These are phyloP conservation scores for Clathrospora elynae DNA, from an alignment of 2,329 filamentous ascomycete species.

Conservation along the genomic window DNA sequence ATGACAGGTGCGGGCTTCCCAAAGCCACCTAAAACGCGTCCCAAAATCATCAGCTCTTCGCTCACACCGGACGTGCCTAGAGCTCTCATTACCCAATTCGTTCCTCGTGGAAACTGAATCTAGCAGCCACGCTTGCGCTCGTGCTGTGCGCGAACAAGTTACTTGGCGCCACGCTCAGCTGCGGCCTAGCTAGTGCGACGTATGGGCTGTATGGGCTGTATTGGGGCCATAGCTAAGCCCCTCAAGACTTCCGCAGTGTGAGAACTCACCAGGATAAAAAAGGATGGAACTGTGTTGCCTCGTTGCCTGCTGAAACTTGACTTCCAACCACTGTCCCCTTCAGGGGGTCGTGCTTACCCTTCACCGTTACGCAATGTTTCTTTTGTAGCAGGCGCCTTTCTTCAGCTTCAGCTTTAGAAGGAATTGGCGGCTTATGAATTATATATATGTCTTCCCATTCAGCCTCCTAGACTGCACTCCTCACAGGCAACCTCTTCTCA, in stretches of 20 bases:
- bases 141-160: too few species aligned
- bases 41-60: too few species aligned
- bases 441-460: not conserved
- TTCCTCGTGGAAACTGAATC: too few species aligned
- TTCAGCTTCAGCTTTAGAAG: not conserved
- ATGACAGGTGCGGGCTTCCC: too few species aligned
- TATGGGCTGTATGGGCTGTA: not conserved
- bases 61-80: too few species aligned
- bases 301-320: not conserved
- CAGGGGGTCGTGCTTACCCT: not conserved
- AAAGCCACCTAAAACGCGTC: too few species aligned
- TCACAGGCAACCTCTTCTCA: constrained; percentile 1
- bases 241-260: not conserved
- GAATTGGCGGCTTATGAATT: not conserved
- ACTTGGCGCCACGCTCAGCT: too few species aligned
- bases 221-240: not conserved
- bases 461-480: not conserved
- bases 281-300: not conserved
- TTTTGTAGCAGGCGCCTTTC: not conserved
- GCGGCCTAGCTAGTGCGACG: too few species aligned
- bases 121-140: too few species aligned
- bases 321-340: not conserved
- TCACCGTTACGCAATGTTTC: not conserved
- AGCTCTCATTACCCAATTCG: too few species aligned
- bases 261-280: not conserved